Evolutionary conservation across 192 early-diverging fungal genomes (phyloP), one percentile per base, ranked within the genome.

Genomic region (Backusella parvicylindrica): DNA sequence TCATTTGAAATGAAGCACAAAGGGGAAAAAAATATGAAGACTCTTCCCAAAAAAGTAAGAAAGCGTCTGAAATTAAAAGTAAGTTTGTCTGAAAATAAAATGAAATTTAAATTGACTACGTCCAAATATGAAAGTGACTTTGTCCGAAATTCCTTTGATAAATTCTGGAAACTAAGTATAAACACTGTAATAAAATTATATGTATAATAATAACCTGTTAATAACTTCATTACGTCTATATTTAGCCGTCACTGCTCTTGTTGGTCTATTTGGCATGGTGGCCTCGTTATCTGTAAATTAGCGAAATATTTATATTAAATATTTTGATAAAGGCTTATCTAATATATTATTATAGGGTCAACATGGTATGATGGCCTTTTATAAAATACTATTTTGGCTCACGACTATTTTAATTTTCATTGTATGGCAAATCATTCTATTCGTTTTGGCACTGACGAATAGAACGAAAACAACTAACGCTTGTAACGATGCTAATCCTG

Each of bases 331-430:
- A 30, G 21, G 13, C 40, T 9, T 47, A 16, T n/a, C 40, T 30
- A 38, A 30, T 30, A 36, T 36, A 36, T 18, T 26, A 12, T 41
- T 16, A 66, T 72, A 80, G 74, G 78, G 74, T 13, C 75, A 80
- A 21, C 74, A 75, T 36, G 68, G 38, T n/a, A 21, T 80, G 11
- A 80, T 75, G 74, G 31, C 37, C 23, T 47, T 75, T 21, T 71
- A 75, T 16, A 80, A 75, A 65, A 36, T 72, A 23, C 11, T 75
- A 28, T 75, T 73, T 37, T 75, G 78, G 78, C 47, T 80, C 8
- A 37, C 75, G 50, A 71, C 65, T 12, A 35, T 68, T 26, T 49
- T 80, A 28, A 65, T 72, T 26, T 41, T 50, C 43, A 21, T 28
- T 47, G 68, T 50, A 41, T 80, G 78, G 78, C 73, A 80, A 63